Evolutionary conservation across 176 grass and related monocot genomes (phyloP), one percentile per base, ranked within the genome.

Genomic region (Triticum turgidum): DNA sequence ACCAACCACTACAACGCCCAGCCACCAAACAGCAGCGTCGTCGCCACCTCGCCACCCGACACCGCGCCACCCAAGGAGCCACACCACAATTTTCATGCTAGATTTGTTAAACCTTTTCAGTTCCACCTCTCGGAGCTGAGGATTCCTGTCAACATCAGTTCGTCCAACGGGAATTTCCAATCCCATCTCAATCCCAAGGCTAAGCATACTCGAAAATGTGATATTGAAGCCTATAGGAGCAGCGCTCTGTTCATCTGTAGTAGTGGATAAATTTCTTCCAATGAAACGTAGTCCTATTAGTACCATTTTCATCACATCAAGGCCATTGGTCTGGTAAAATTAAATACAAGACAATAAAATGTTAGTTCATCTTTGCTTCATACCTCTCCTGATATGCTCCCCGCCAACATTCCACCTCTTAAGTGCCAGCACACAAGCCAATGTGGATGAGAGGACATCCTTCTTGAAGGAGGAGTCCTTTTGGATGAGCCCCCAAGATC

Each of bases 351-450:
- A 32, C 6, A 24, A 0, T 14, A 27, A 49, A 75, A 51, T 1
- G 32, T 5, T 12, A 76, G 63, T 70, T 25, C 21, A 34, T 51
- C 4, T 85, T 29, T 29, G 25, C n/a, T 30, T 25, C 7, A 49
- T 85, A 93, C 93, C 93, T 74, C 77, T 91, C 11, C 37, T 82
- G 6, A 95, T 72, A 27, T 85, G 91, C 35, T 92, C 86, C 21
- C 75, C 32, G 7, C 91, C 90, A 78, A 42, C 32, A 72, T 86
- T 85, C 93, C 93, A 95, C 24, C 5, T 79, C 29, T 76, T 79
- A 35, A 95, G 93, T 7, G 93, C 91, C 24, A 95, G 68, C 42
- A 95, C 73, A 30, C 93, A 95, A 0, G 91, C 88, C 72, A 95
- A 54, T 4, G 86, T 95, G 11, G 93, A 89, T 6, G 49, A 87